A percentile compares a stretch with the other conserved stretches of the same genome.
phyloP scores from a whole-genome alignment of 129 eudicot species.

The Tagetes erecta region DNA sequence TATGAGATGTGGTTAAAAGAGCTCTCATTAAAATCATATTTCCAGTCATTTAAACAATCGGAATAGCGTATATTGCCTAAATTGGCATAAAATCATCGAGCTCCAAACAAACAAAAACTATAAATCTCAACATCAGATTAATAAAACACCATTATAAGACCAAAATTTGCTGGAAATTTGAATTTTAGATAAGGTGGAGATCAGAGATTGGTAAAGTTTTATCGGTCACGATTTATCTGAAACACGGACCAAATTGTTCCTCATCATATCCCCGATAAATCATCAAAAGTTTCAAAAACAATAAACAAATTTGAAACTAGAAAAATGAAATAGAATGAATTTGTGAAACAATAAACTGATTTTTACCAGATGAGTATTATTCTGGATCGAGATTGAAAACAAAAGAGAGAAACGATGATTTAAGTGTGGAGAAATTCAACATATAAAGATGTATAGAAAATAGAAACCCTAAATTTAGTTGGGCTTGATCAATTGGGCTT shows the following conservation, averaged over 20 bases:
- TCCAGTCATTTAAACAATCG: slow-evolving; percentile 40
- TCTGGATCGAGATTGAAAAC: too few relatives aligned
- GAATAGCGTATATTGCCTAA: slow-evolving; percentile 79
- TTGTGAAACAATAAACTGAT: too few relatives aligned
- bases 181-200: slow-evolving; percentile 29
- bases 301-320: too few relatives aligned
- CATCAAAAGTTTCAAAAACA: background rate
- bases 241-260: slow-evolving; percentile 83
- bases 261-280: slow-evolving; percentile 57
- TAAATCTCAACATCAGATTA: too few relatives aligned
- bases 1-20: background rate
- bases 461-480: too few relatives aligned
- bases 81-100: slow-evolving; percentile 67
- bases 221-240: slow-evolving; percentile 67
- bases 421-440: too few relatives aligned
- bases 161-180: background rate
- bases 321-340: too few relatives aligned
- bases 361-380: too few relatives aligned
- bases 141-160: background rate
- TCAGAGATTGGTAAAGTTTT: slow-evolving; percentile 67
- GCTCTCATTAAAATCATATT: slow-evolving; percentile 44
- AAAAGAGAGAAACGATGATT: too few relatives aligned
- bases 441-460: too few relatives aligned
- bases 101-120: slow-evolving; percentile 4
- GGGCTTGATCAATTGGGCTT: too few relatives aligned